phyloP scores from a whole-genome alignment of 1,284 basidiomycete species.

The Sanguinoderma infundibulare region DNA sequence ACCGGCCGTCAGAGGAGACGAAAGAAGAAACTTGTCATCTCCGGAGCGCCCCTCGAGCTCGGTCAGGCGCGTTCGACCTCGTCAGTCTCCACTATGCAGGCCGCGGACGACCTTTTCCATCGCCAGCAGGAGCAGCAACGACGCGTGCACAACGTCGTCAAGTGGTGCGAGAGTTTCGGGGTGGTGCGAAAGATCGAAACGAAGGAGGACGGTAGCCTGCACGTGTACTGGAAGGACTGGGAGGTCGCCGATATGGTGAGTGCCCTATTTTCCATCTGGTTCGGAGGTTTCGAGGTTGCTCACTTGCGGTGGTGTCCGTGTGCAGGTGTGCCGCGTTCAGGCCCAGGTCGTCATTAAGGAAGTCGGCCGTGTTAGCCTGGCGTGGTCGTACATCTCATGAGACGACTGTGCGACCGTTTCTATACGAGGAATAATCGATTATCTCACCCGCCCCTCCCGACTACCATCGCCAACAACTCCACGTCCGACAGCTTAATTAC shows the following conservation, averaged over 20 bases:
- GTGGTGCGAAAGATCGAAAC: constrained; percentile 32
- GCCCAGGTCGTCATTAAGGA: constrained; percentile 36
- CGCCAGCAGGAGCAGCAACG: constrained; percentile 23
- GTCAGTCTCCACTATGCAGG: not conserved
- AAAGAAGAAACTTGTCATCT: constrained; percentile 36
- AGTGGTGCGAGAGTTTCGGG: constrained; percentile 38
- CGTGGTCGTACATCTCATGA: constrained; percentile 36
- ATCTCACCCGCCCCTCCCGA: not conserved
- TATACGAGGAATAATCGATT: constrained; percentile 4
- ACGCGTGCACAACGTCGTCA: constrained; percentile 29
- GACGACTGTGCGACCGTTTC: not conserved
- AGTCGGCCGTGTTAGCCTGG: constrained; percentile 35
- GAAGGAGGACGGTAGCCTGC: constrained; percentile 33
- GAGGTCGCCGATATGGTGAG: constrained; percentile 36
- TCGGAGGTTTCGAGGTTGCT: constrained; percentile 1
- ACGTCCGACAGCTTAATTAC: not conserved
- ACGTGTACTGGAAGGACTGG: constrained; percentile 37
- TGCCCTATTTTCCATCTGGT: not conserved
- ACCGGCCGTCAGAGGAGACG: constrained; percentile 27
- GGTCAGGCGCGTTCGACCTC: constrained; percentile 13
- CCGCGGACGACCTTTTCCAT: constrained; percentile 15
- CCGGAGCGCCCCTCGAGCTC: constrained; percentile 22
- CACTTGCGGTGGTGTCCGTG: not conserved
- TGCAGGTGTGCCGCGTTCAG: constrained; percentile 36
- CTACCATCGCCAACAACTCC: not conserved